Base-by-base conservation (phyloP, 495 filamentous ascomycete species). In the Cercophora newfieldiana region DNA sequence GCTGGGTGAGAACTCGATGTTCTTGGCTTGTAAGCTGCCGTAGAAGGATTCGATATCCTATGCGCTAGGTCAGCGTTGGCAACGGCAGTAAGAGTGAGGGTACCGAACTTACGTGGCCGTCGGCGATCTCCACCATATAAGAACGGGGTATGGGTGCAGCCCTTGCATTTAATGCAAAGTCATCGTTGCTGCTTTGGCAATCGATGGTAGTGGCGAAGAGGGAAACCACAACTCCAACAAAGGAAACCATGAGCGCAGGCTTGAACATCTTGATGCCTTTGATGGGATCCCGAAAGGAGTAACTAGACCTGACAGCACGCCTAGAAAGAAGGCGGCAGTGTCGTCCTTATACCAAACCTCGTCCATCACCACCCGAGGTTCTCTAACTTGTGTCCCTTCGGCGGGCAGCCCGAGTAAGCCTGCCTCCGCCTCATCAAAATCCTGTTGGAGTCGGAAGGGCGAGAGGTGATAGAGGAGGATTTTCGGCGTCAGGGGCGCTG, bases 1-100 rank as follows among this genome's bases (percentile, higher is more conserved):
- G 49, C 74, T 73, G 44, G 71, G 77, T 14, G 72, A n/a, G 10
- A 22, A 12, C 18, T 33, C n/a, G 16, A 63, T 53, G 7, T 28
- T 18, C 8, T 12, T 12, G 4, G 26, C 26, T 3, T 18, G 12
- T 7, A 63, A 25, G 10, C 19, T 26, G 47, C 18, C 5, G 44
- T 63, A 51, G 26, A 63, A 63, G 2, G 48, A 51, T 19, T 51
- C 60, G 25, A 31, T 22, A 44, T 63, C 29, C 60, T 63, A 25
- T 56, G 29, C 29, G 8, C 8, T 24, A 21, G 28, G 12, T 33
- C 29, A 26, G 55, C 7, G 53, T 16, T 7, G 6, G 16, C 16
- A 51, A 6, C 21, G 21, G 18, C 6, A 6, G 53, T 21, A 28
- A 24, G 2, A 26, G 8, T 14, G 53, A 28, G 7, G 25, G 18